Evolutionary conservation across 169 alveolate species (phyloP), one percentile per base, ranked within the genome.

Genomic region (Babesia ovis): DNA sequence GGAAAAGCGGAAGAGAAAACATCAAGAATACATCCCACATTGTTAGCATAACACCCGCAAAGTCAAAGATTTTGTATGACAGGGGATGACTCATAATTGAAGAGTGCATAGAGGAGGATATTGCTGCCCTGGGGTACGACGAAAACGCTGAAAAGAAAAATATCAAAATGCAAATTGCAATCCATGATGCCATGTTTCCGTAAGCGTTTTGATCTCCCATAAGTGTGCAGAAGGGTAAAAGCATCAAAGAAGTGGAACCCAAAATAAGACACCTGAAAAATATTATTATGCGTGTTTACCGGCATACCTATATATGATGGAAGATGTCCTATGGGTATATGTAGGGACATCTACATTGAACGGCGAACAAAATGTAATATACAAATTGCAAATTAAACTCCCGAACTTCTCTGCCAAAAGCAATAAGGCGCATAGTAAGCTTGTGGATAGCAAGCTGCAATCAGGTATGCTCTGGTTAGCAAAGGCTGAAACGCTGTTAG

Each of bases 21-120:
- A 46, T 41, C 51, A 79, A 45, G 39, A 70, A 32, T 23, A 62
- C 50, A 43, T 79, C 86, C 39, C 46, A 43, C 35, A 79, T 32
- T 4, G 62, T 22, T 4, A 69, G 31, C 77, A 68, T 68, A n/a
- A 66, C 41, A 45, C 83, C 70, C 46, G 67, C 83, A 29, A 79
- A 79, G 35, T 79, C 81, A 22, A 68, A 79, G 16, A 79, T 67
- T 59, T 79, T 79, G 83, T 79, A 62, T 25, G 83, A 68, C 48
- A 79, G 77, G 3, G 81, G 86, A 29, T 79, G 82, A 54, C 61
- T 69, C 25, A 69, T 23, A 35, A 79, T 60, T 31, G 77, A 41
- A n/a, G 31, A 20, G 48, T 79, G 85, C 60, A 79, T 56, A 35
- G 37, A 27, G 2, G 83, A 68, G 0, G 86, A 68, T 8, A 46